Evolutionary conservation across 129 eudicot species (phyloP), one percentile per base, ranked within the genome.

Genomic region (Lactuca saligna): DNA sequence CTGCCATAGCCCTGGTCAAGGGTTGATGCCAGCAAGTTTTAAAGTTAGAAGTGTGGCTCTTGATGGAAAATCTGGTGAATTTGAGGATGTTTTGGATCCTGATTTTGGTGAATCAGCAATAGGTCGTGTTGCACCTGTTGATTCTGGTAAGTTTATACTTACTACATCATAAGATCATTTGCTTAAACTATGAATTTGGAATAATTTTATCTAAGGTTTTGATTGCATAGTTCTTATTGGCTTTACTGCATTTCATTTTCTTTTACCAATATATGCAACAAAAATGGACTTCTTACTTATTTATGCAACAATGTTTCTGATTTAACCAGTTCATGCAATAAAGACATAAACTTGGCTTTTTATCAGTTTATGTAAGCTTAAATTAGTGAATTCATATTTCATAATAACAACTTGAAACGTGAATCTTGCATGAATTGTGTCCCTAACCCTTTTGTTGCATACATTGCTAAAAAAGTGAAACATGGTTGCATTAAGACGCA

Each of bases 101-200:
- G 98, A 92, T 78, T 92, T 92, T 81, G 98, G 98, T 68, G 96
- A 92, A 80, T 82, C 98, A 13, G 98, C 98, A 69, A 92, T 92
- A 82, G 98, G 98, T 5, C 96, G 98, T 48, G 98, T 92, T 75
- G 98, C 98, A 6, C 98, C 97, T 17, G 95, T 87, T 71, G 97
- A 90, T 81, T 90, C 97, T 54, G 95, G 97, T 90, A 80, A 65
- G 75, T 12, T 58, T 54, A n/a, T 50, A 39, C 46, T 15, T 74
- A 39, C 4, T 5, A 8, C 44, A 5, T 6, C 2, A 2, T 39
- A 2, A 5, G 6, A 39, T 39, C 7, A 39, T 5, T 4, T 38
- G 44, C 20, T 20, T 20, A 20, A 20, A 20, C 20, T 20, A 20
- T 20, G 20, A 20, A 20, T 20, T 20, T 20, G 20, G 20, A 20